Evolutionary conservation across 2,329 filamentous ascomycete genomes (phyloP).

Genomic region (Blumeria graminis): DNA sequence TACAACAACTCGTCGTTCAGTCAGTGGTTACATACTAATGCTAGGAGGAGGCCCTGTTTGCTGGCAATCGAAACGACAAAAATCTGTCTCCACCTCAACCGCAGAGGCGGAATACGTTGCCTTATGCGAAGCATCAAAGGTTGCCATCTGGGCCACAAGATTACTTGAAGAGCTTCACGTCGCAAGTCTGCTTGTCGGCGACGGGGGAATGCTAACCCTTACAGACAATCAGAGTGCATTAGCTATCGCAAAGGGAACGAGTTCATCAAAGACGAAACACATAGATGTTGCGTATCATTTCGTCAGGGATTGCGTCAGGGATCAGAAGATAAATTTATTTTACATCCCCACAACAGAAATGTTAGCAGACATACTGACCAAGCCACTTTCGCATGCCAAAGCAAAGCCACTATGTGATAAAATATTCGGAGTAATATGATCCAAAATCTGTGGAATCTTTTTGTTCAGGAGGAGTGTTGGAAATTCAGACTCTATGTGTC

Average conservation of each 20-base stretch:
- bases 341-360: conserved; percentile 1
- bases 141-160: neutral
- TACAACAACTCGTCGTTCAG: neutral
- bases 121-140: neutral
- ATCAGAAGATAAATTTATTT: neutral
- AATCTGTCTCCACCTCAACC: neutral
- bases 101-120: neutral
- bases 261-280: neutral
- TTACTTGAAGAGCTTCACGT: neutral
- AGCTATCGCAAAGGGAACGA: neutral
- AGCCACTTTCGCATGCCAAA: neutral
- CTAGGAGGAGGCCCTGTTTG: neutral
- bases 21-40: neutral
- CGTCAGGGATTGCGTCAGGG: neutral
- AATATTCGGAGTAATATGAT: neutral
- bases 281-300: conserved; percentile 2
- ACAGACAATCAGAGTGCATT: neutral
- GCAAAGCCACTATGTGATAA: neutral
- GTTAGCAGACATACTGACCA: conserved; percentile 1
- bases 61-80: neutral
- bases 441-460: neutral
- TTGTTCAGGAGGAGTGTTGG: neutral
- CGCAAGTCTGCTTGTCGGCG: neutral
- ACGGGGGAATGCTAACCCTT: neutral
- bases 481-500: neutral